Conservation (phyloP, 371 early-diverging fungal genomes). For the Encephalitozoon romaleae region DNA sequence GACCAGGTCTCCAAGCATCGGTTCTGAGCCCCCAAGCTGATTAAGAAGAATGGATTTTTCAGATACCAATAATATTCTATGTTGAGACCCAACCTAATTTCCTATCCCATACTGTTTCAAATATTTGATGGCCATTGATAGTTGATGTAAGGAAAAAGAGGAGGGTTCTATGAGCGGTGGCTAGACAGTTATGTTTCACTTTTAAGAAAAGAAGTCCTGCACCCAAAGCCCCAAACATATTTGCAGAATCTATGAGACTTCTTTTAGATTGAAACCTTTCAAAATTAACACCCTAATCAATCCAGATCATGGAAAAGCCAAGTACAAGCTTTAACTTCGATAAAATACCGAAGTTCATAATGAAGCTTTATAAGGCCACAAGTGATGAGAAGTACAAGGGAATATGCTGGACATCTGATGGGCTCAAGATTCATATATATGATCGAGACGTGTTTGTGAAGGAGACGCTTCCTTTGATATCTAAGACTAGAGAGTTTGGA, state of each 20-base stretch:
- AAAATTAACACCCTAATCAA: not conserved
- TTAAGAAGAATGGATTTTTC: not conserved
- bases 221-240: not conserved
- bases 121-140: not conserved
- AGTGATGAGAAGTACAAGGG: conserved; percentile 28
- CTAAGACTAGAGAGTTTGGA: conserved; percentile 60
- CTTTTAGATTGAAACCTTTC: not conserved
- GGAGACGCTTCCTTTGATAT: conserved; percentile 48
- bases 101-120: not conserved
- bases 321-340: conserved; percentile 7
- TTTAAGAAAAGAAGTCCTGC: not conserved
- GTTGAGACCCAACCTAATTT: not conserved
- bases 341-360: conserved; percentile 57
- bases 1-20: not conserved
- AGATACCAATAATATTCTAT: not conserved
- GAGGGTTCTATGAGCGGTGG: not conserved
- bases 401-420: conserved; percentile 57
- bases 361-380: conserved; percentile 53
- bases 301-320: not conserved
- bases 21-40: no score
- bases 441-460: conserved; percentile 57
- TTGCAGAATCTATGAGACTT: not conserved
- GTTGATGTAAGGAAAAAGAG: not conserved
- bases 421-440: conserved; percentile 48
- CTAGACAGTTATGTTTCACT: not conserved